These are phyloP conservation scores for Saxispiralis lemnorum DNA, from an alignment of 495 filamentous ascomycete genomes.

Conservation along the genomic window DNA sequence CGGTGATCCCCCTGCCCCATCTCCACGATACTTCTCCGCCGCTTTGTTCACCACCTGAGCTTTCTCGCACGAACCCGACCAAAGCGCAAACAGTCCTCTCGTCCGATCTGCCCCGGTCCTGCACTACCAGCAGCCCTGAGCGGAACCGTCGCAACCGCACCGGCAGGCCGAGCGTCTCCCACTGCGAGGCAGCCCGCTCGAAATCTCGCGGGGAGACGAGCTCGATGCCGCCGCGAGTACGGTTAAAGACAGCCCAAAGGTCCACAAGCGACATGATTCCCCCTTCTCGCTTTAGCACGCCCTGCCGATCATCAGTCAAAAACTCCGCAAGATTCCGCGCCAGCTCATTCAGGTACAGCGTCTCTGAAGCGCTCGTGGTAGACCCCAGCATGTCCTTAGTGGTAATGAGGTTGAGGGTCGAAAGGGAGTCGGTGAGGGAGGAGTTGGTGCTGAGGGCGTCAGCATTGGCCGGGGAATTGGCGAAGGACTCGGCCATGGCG, in stretches of 20 bases:
- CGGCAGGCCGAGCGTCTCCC: constrained; percentile 76
- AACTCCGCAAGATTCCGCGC: constrained; percentile 85
- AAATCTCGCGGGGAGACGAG: constrained; percentile 84
- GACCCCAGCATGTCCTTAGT: constrained; percentile 71
- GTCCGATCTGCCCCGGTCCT: constrained; percentile 73
- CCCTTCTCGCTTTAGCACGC: constrained; percentile 65
- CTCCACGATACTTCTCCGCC: too few species aligned
- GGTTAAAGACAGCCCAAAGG: constrained; percentile 92
- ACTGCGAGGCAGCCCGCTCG: constrained; percentile 69
- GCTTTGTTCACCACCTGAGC: constrained; percentile 28
- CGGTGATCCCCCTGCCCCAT: constrained; percentile 62
- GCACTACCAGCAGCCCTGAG: constrained; percentile 81
- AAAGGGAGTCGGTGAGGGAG: constrained; percentile 65
- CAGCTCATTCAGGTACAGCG: constrained; percentile 55
- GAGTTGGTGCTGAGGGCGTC: constrained; percentile 26
- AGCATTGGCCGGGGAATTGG: constrained; percentile 35
- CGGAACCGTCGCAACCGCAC: constrained; percentile 76
- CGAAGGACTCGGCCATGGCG: constrained; percentile 76
- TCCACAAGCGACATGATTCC: constrained; percentile 92
- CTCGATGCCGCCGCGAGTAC: constrained; percentile 86
- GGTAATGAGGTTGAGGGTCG: constrained; percentile 70
- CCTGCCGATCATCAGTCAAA: constrained; percentile 71
- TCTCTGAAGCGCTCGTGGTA: constrained; percentile 35
- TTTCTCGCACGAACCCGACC: constrained; percentile 55
- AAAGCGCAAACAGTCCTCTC: constrained; percentile 70